Base-by-base conservation (phyloP, 768 basidiomycete species). In the Mycena amicta region DNA sequence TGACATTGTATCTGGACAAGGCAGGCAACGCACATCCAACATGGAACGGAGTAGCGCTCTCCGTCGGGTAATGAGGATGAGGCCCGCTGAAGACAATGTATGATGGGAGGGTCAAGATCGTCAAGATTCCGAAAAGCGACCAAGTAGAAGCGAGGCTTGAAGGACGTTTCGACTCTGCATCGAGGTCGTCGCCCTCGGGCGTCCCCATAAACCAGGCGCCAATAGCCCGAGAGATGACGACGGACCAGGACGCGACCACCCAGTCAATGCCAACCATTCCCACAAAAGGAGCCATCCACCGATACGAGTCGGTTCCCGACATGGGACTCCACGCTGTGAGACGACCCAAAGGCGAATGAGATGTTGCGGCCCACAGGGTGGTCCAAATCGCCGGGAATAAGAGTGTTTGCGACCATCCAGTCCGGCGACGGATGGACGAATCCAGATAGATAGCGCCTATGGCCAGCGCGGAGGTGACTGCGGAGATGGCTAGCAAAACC, bases 211-310 rank as follows among this genome's bases (percentile, higher is more conserved):
- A 79, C 86, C 84, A 89, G 25, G 66, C 70, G 27, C 81, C 83
- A 6, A 81, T 66, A 2, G 74, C 64, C 61, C 87, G 81, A 6
- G 88, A 82, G 26, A 83, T 63, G 11, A 92, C 78, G 11, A 85
- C 83, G 4, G 89, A 89, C 87, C 88, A 93, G 6, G 83, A 85
- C n/a, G 82, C 91, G 5, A 82, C 78, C 26, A 88, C 69, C 88
- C 90, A 93, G 68, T 93, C 89, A 57, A 84, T 79, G 6, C 81
- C 83, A 29, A 77, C 71, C 29, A 86, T 78, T 4, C 92, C 92
- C 23, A 82, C 60, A 43, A 78, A 68, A 0, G 81, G 82, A 2
- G 82, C 64, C n/a, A 86, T 70, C 90, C 91, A 94, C 2, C 66
- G 66, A 66, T 93, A 93, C 0, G 80, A 72, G 6, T 79, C 77